Percentiles rank a stretch among this genome's conserved stretches.
These are phyloP conservation scores for Immersiella caudata DNA, from an alignment of 495 filamentous ascomycete species.

Conservation along the genomic window DNA sequence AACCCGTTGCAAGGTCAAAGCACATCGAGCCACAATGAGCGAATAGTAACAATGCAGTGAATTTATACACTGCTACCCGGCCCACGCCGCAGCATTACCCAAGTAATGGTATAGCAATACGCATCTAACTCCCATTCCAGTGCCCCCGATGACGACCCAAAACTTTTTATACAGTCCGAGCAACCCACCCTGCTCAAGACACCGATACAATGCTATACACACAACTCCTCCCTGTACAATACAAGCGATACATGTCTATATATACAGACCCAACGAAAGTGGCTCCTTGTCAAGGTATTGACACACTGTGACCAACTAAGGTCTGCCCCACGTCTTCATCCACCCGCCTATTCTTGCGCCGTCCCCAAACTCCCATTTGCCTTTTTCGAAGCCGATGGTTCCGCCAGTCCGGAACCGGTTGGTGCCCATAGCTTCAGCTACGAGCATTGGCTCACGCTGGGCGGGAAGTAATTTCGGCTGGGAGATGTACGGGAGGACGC, in stretches of 20 bases:
- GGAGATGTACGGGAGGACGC: slow-evolving; percentile 35
- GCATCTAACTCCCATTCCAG: too few species aligned
- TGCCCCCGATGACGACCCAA: too few species aligned
- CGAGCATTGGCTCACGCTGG: slow-evolving; percentile 34
- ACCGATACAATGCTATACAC: too few species aligned
- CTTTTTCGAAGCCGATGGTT: slow-evolving; percentile 8
- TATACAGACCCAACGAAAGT: background rate
- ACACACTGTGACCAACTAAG: background rate
- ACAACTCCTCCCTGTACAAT: too few species aligned
- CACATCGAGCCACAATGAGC: too few species aligned
- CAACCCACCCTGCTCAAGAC: too few species aligned
- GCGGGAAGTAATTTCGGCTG: slow-evolving; percentile 31
- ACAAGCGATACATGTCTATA: background rate
- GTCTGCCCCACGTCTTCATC: background rate
- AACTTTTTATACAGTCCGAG: too few species aligned
- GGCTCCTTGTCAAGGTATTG: background rate
- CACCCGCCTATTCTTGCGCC: background rate
- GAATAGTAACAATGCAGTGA: too few species aligned
- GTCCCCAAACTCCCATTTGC: background rate
- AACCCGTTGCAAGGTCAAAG: too few species aligned
- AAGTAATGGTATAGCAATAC: too few species aligned
- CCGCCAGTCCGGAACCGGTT: background rate
- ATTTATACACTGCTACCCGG: too few species aligned
- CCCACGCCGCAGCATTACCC: too few species aligned
- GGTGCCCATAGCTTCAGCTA: slow-evolving; percentile 26